Evolutionary conservation across 2,329 filamentous ascomycete species (phyloP), one percentile per base, ranked within the genome.

Genomic region (Epichloe festucae): DNA sequence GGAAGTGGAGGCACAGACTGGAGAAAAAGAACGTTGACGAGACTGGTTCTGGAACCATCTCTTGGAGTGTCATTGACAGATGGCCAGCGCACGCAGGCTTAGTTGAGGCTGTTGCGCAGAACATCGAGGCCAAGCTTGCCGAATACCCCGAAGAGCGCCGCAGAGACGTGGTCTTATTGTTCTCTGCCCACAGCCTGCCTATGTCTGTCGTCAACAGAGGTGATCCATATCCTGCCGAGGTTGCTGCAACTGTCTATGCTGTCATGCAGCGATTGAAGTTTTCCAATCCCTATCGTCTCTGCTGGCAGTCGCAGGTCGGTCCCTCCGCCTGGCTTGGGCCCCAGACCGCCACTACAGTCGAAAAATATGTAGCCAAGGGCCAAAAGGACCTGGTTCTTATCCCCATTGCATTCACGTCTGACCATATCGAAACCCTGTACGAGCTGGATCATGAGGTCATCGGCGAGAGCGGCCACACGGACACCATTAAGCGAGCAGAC

Each of bases 251-350:
- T 0, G 93, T 97, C 8, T 84, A 95, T 64, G 90, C 91, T 3
- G 91, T 98, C n/a, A 96, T 96, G 86, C 81, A 94, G 65, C 79
- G 88, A 47, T 76, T 98, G 14, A 84, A 84, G 35, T 89, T 93
- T 69, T 84, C 81, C 55, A 93, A 98, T 70, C 88, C 87, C 5
- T 97, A 96, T 70, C 84, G 93, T 51, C 76, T 98, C 17, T 93
- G 90, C 63, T 98, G 93, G 93, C 93, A 98, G 68, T 96, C 90
- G 5, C 93, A 98, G 70, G 93, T 98, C 56, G 93, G 94, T 7
- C 93, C 94, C 0, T 88, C 85, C 31, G 87, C 93, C 19, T 98
- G 93, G 93, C 76, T 98, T 8, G 93, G 93, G 21, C 90, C 93
- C 11, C 93, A 98, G 68, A 98, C 93, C 0, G 83, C 84, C 54